These are phyloP conservation scores for Diaporthe sp. DNA, from an alignment of 2,329 filamentous ascomycete species.

Conservation along the genomic window DNA sequence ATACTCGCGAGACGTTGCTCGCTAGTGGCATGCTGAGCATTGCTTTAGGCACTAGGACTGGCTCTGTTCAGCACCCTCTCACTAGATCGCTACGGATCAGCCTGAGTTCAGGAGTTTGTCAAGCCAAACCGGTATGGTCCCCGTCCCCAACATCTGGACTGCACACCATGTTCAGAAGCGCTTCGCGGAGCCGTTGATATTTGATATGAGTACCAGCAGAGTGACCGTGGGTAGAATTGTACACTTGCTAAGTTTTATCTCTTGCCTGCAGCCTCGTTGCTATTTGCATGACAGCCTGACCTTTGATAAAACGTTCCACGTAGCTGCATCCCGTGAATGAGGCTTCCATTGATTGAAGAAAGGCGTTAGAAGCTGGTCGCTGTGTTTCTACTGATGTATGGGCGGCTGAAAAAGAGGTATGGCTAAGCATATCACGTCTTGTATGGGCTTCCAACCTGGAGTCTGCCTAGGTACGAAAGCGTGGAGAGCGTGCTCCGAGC, in stretches of 20 bases:
- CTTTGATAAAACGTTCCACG: neutral
- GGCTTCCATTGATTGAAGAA: no score
- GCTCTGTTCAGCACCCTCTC: neutral
- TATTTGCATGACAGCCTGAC: neutral
- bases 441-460: neutral
- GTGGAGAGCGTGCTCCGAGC: neutral
- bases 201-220: no score
- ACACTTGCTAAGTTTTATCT: neutral
- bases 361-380: neutral
- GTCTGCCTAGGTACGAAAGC: neutral
- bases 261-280: neutral
- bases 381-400: neutral
- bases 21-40: neutral
- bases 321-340: neutral
- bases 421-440: neutral
- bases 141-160: neutral
- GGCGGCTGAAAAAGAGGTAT: neutral
- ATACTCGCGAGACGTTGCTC: neutral
- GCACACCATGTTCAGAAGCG: neutral
- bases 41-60: neutral
- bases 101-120: neutral
- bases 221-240: accelerated
- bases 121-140: no score
- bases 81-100: neutral
- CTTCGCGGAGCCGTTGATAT: neutral